These are phyloP conservation scores for Alliaria petiolata DNA, from an alignment of 345 rosid species.

Conservation along the genomic window DNA sequence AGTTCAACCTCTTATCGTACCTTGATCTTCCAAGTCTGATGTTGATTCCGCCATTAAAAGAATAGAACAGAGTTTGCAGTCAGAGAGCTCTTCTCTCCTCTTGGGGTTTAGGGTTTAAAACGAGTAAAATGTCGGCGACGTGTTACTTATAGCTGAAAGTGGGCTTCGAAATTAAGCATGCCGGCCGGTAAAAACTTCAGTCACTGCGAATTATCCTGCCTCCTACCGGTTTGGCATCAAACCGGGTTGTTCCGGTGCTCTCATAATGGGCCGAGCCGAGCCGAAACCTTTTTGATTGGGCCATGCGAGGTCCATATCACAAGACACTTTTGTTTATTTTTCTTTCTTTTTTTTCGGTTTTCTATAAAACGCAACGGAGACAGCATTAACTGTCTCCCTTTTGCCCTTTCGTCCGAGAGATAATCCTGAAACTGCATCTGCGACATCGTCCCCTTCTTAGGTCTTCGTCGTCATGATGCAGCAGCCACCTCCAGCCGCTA, in stretches of 20 bases:
- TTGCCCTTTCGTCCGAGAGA: slow-evolving; percentile 7
- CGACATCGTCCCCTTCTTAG: slow-evolving; percentile 4
- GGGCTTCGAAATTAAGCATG: neutral
- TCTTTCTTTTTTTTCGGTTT: neutral
- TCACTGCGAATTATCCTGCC: neutral
- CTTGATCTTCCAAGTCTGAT: slow-evolving; percentile 6
- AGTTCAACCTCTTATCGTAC: slow-evolving; percentile 2
- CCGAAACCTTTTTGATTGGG: neutral
- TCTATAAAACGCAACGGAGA: neutral
- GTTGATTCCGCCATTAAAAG: slow-evolving; percentile 1
- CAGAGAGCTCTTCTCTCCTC: neutral
- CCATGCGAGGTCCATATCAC: neutral
- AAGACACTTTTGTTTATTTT: neutral
- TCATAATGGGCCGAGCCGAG: neutral
- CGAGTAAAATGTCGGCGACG: neutral
- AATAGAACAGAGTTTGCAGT: neutral
- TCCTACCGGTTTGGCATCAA: neutral
- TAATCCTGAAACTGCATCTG: neutral
- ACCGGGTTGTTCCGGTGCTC: neutral
- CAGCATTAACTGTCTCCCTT: neutral
- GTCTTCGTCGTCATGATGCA: slow-evolving; percentile 61
- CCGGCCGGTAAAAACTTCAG: neutral
- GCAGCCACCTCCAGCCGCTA: slow-evolving; percentile 60
- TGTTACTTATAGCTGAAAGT: too few relatives aligned
- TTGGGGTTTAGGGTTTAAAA: slow-evolving; percentile 19